Evolutionary conservation across 1,284 basidiomycete genomes (phyloP).

Genomic region (Apiotrichum akiyoshidainum): DNA sequence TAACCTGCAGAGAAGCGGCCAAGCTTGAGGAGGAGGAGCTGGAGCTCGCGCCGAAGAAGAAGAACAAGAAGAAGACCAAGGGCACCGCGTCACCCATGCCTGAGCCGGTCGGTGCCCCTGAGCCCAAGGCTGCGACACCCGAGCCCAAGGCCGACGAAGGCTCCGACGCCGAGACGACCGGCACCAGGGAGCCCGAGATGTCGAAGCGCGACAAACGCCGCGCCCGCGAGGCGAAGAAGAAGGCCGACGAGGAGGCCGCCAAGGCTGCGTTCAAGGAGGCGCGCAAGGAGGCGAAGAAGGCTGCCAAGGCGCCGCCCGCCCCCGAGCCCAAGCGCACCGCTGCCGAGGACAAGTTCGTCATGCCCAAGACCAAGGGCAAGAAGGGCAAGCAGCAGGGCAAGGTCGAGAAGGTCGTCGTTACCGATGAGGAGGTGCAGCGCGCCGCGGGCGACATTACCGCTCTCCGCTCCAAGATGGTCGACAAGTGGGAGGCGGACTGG

Average conservation of each 20-base stretch:
- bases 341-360: conserved; percentile 14
- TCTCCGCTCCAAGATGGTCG: conserved; percentile 37
- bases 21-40: conserved; percentile 13
- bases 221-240: conserved; percentile 73
- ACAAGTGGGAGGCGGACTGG: conserved; percentile 40
- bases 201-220: conserved; percentile 80
- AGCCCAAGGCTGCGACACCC: background rate
- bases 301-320: conserved; percentile 6
- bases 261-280: conserved; percentile 31
- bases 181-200: conserved; percentile 45
- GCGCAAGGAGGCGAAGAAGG: conserved; percentile 32
- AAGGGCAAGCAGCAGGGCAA: conserved; percentile 10
- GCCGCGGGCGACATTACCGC: conserved; percentile 25
- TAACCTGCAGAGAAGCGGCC: conserved; percentile 11
- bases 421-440: conserved; percentile 18
- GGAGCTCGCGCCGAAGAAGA: conserved; percentile 7
- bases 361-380: conserved; percentile 19
- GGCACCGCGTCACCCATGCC: background rate
- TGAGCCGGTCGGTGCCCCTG: conserved; percentile 4
- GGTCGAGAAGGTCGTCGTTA: conserved; percentile 16
- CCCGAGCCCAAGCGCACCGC: conserved; percentile 8
- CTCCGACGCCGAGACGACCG: conserved; percentile 12
- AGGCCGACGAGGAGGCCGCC: conserved; percentile 52
- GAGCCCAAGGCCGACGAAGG: background rate
- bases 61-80: conserved; percentile 8